Evolutionary conservation across 805 yeast species (phyloP).

Genomic region (Saccharomyces eubayanus): DNA sequence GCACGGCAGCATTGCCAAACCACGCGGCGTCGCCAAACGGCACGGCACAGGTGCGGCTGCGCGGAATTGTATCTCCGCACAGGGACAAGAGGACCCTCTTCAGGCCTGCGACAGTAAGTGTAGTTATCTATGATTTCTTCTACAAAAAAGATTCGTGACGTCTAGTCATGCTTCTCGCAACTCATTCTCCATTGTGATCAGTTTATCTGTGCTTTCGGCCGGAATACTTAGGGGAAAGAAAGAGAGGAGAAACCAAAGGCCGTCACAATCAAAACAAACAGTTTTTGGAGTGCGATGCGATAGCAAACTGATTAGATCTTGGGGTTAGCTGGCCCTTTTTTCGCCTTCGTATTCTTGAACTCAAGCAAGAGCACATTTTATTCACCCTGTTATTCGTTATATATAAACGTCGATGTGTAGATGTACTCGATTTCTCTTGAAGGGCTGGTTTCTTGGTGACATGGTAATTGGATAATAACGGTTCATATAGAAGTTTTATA

Average conservation of each 20-base stretch:
- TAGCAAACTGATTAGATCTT: background rate
- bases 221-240: background rate
- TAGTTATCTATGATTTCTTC: background rate
- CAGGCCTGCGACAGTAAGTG: background rate
- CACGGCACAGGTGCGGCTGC: background rate
- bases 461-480: background rate
- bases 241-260: background rate
- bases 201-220: background rate
- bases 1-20: background rate
- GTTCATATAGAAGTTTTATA: background rate
- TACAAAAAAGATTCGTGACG: background rate
- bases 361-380: background rate
- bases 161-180: background rate
- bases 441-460: background rate
- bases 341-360: background rate
- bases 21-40: background rate
- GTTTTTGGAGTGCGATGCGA: background rate
- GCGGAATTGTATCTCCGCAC: background rate
- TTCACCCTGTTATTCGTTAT: background rate
- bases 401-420: background rate
- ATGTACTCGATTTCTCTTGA: background rate
- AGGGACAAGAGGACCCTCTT: background rate
- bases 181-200: background rate
- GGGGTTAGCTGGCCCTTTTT: background rate
- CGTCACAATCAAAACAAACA: background rate